phyloP scores from a whole-genome alignment of 2,329 filamentous ascomycete genomes.

The Helminthosporium solani region DNA sequence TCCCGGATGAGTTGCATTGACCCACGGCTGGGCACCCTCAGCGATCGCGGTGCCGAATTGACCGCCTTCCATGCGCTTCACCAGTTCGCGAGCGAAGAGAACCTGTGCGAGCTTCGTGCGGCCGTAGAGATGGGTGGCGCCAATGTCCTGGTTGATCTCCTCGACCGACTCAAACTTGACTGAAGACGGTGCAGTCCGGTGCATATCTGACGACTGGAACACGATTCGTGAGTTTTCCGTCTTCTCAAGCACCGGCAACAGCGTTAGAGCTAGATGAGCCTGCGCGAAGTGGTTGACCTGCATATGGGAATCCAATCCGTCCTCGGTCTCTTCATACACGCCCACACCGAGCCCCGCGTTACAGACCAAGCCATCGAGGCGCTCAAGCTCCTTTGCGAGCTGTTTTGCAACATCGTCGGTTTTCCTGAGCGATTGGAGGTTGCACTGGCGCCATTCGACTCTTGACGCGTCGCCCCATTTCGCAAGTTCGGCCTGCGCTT shows the following conservation, averaged over 20 bases:
- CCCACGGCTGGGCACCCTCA: conserved; percentile 45
- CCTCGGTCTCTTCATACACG: conserved; percentile 50
- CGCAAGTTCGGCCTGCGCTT: conserved; percentile 46
- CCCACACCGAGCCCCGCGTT: conserved; percentile 55
- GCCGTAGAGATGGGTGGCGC: conserved; percentile 50
- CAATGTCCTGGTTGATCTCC: conserved; percentile 54
- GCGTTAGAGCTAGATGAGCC: conserved; percentile 50
- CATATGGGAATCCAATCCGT: conserved; percentile 55
- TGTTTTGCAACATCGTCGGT: conserved; percentile 49
- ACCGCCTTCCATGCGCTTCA: conserved; percentile 37
- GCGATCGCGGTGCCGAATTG: conserved; percentile 34
- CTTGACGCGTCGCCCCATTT: conserved; percentile 48
- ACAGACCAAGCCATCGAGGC: conserved; percentile 50
- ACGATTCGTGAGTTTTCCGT: conserved; percentile 52
- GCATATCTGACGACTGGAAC: conserved; percentile 53
- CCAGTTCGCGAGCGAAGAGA: conserved; percentile 48
- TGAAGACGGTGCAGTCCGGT: conserved; percentile 42
- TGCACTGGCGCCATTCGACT: conserved; percentile 50
- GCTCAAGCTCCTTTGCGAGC: conserved; percentile 45
- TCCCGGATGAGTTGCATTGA: conserved; percentile 54
- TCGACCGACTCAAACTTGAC: conserved; percentile 47
- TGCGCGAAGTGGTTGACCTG: conserved; percentile 55
- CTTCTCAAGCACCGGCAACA: conserved; percentile 49
- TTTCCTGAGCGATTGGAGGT: conserved; percentile 49
- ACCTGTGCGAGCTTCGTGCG: conserved; percentile 54